Conservation (phyloP, 139 green algal genomes). For the Chlamydomonas incerta region DNA sequence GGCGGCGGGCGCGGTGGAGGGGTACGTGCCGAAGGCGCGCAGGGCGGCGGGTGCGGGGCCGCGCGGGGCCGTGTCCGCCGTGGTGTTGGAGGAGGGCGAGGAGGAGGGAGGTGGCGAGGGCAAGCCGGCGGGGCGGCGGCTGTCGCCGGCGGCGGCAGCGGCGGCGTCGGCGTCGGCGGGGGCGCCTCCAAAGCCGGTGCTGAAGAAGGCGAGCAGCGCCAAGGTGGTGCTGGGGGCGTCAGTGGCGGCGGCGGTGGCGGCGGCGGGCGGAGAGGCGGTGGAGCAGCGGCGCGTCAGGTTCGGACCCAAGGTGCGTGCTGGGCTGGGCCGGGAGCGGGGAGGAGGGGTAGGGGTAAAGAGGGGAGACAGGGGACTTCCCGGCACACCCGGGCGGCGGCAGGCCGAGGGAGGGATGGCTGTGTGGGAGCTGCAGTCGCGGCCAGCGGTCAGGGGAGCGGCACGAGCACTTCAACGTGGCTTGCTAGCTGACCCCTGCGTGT, state of each 20-base stretch:
- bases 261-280: neutral
- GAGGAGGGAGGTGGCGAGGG: neutral
- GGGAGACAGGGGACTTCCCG: too few relatives aligned
- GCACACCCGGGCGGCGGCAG: too few relatives aligned
- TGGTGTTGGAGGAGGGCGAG: neutral
- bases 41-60: neutral
- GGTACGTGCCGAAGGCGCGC: conserved; percentile 18
- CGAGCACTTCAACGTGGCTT: too few relatives aligned
- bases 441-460: too few relatives aligned
- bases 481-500: too few relatives aligned
- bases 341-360: too few relatives aligned
- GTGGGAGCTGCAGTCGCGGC: too few relatives aligned
- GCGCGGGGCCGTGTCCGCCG: too few relatives aligned
- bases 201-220: neutral
- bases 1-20: conserved; percentile 30
- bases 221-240: neutral
- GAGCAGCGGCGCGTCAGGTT: neutral
- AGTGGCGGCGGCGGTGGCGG: neutral
- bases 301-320: conserved; percentile 23
- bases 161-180: too few relatives aligned
- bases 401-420: too few relatives aligned
- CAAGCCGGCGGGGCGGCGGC: too few relatives aligned
- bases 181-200: neutral
- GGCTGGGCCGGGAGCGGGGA: too few relatives aligned
- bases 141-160: neutral